phyloP scores from a whole-genome alignment of 345 rosid species.

The Cardiospermum halicacabum region DNA sequence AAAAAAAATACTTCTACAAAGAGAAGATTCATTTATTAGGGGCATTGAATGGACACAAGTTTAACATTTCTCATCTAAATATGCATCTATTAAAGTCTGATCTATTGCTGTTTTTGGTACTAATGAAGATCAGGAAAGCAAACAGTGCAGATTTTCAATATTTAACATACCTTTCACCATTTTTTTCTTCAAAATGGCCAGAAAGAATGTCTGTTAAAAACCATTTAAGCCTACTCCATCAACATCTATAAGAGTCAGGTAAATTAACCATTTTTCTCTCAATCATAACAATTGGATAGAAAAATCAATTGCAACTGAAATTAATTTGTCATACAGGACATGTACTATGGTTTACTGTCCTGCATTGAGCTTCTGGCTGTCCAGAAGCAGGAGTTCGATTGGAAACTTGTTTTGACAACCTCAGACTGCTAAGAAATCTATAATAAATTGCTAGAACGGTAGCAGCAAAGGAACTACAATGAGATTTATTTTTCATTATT shows the following conservation, averaged over 20 bases:
- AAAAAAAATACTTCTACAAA: no score
- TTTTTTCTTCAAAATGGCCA: slow-evolving; percentile 41
- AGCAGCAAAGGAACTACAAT: slow-evolving; percentile 33
- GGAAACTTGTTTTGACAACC: slow-evolving; percentile 26
- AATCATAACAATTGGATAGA: no score
- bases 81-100: not conserved
- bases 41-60: no score
- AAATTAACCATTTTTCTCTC: slow-evolving; percentile 10
- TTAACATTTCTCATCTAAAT: no score
- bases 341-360: slow-evolving; percentile 26
- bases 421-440: slow-evolving; percentile 22
- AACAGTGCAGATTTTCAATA: no score
- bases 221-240: slow-evolving; percentile 36
- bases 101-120: no score
- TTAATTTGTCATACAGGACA: slow-evolving; percentile 18
- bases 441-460: slow-evolving; percentile 23
- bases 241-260: slow-evolving; percentile 27
- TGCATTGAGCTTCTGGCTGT: slow-evolving; percentile 37
- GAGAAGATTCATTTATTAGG: no score
- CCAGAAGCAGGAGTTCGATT: slow-evolving; percentile 23
- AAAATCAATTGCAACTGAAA: not conserved
- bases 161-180: not conserved
- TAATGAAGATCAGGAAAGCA: no score
- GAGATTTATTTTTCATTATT: not conserved
- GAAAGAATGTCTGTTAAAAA: slow-evolving; percentile 35